Evolutionary conservation across 208 protist species (phyloP), one percentile per base, ranked within the genome.

Genomic region (Leishmania gerbilli): DNA sequence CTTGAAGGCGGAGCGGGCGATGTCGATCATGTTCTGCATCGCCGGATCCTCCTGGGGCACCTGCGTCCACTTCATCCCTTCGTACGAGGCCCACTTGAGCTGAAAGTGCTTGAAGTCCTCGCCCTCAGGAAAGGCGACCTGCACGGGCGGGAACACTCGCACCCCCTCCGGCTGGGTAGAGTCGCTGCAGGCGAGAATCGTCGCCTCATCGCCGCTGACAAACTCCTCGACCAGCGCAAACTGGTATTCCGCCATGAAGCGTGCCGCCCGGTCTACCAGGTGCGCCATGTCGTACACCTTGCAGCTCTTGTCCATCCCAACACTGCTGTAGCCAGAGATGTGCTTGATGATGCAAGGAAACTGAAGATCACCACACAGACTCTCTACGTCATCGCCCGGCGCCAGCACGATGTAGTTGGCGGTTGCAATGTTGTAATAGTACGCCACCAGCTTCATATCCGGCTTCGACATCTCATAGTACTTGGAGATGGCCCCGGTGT

Each of bases 21-120:
- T 93, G n/a, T 62, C 77, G 27, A 96, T 82, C 84, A 98, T 96
- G 17, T 82, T 77, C 27, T 79, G 49, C 47, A 95, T 83, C 45
- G 92, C 92, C 0, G 93, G 93, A 78, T 98, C 93, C 51, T 87
- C 79, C 56, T 87, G 78, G 17, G 86, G 71, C 55, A 98, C 89
- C 37, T 82, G 86, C 13, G 65, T 74, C 93, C 95, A 98, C 83
- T 94, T 79, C 91, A 98, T 96, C 27, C 93, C 95, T 69, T 98
- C 95, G 86, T 94, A 98, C 21, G 90, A 88, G 37, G 93, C 92
- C 93, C 95, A 98, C 77, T 98, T 98, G 53, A 98, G 88, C 27
- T 97, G 86, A 76, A 98, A 98, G 77, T 98, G 95, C 80, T 98
- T 98, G 83, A 98, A 98, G 84, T 97, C 93, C 72, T 98, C 93